A percentile compares a stretch with the other conserved stretches of the same genome.
phyloP scores from a whole-genome alignment of 2,329 filamentous ascomycete species.

The Arthrobotrys sphaeroides region DNA sequence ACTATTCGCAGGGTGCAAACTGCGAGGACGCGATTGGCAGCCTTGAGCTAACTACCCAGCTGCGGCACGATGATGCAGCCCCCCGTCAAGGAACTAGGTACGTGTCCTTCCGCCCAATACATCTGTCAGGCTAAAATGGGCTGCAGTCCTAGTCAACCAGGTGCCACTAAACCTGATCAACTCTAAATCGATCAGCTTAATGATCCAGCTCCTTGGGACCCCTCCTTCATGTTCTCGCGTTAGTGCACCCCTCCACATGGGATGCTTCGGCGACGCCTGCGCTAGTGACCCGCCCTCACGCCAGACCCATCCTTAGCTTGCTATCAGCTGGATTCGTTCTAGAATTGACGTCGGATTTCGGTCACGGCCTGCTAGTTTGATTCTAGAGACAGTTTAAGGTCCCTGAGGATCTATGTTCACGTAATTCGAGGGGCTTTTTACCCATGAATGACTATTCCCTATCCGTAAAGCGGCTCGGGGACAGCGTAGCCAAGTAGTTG shows the following conservation, averaged over 20 bases:
- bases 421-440: background rate
- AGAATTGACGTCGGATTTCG: constrained; percentile 1
- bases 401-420: constrained; percentile 12
- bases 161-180: background rate
- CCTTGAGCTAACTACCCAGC: background rate
- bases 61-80: background rate
- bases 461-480: constrained; percentile 11
- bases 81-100: background rate
- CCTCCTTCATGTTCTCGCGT: background rate
- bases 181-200: background rate
- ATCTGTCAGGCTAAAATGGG: background rate
- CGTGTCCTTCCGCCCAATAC: background rate
- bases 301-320: background rate
- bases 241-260: background rate
- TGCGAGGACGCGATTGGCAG: background rate
- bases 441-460: background rate
- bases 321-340: constrained; percentile 38
- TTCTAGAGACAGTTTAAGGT: background rate
- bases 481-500: constrained; percentile 25
- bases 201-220: background rate
- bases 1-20: background rate
- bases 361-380: background rate
- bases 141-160: background rate
- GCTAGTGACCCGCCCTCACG: constrained; percentile 41
- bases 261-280: constrained; percentile 43